A percentile compares a stretch with the other conserved stretches of the same genome.
Evolutionary conservation across 78 protist genomes (phyloP).

Genomic region (Dictyostelium intermedium): DNA sequence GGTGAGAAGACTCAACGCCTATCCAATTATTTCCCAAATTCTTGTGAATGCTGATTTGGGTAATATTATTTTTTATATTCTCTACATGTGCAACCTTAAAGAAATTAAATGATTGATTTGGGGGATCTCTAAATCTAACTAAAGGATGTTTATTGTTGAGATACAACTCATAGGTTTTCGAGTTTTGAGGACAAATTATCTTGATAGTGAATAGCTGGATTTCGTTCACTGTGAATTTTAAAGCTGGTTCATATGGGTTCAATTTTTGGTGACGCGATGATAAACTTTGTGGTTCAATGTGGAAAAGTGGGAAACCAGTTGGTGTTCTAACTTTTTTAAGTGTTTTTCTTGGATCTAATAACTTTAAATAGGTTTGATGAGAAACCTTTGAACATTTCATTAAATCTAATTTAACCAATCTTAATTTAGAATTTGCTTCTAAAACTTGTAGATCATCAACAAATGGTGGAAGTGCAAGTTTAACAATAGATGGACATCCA

Average conservation of each 20-base stretch:
- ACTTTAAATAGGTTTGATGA: neutral
- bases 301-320: conserved; percentile 17
- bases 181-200: neutral
- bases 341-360: neutral
- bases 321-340: neutral
- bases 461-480: conserved; percentile 14
- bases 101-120: neutral
- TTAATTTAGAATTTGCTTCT: neutral
- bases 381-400: neutral
- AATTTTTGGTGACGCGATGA: neutral
- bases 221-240: neutral
- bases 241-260: neutral
- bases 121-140: conserved; percentile 36
- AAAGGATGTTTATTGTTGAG: conserved; percentile 6
- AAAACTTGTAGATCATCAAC: neutral
- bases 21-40: neutral
- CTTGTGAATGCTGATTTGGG: neutral
- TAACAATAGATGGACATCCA: neutral
- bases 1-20: neutral
- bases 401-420: neutral
- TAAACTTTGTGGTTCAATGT: neutral
- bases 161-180: neutral
- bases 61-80: neutral
- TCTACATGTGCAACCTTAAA: neutral
- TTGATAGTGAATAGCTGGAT: neutral